Evolutionary conservation across 2,329 filamentous ascomycete species (phyloP), one percentile per base, ranked within the genome.

Genomic region (Phialocephala sp.): DNA sequence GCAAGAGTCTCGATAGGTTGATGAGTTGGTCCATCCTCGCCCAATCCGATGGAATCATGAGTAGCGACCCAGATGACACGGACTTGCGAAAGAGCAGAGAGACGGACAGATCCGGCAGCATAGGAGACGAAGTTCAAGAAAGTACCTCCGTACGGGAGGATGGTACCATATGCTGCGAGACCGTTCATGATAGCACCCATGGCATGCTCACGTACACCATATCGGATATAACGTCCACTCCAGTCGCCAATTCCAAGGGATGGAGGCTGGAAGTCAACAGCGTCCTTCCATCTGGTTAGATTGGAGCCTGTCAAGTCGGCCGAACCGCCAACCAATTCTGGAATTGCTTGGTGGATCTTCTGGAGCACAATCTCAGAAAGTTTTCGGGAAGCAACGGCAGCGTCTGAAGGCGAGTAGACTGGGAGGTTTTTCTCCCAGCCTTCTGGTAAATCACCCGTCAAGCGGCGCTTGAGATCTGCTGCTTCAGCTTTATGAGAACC

Each of bases 81-180:
- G 79, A 94, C 87, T 81, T 92, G 94, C 56, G 94, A 97, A 74
- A 99, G 88, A 47, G 95, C 89, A 43, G 94, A 97, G 68, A 99
- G 89, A 82, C 95, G 94, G 78, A 98, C 91, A 76, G 95, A 90
- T 82, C 95, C 95, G 72, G 95, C 93, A 73, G 92, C 94, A 80
- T 99, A 99, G 32, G 94, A 98, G 74, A 98, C 93, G 81, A 99
- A 99, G 91, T 98, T 99, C 74, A 99, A 86, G 90, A 99, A 99
- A 76, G 95, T 98, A 82, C 95, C 95, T 72, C 89, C 89, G 74
- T 94, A 97, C 74, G 95, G 95, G 78, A 99, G 90, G 77, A 97
- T 85, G 77, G 93, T 97, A 75, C 95, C 95, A 82, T 98, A 99
- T 70, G 94, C 95, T 71, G 93, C 89, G 67, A 99, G 86, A 83